These are phyloP conservation scores for Fusarium acutatum DNA, from an alignment of 2,329 filamentous ascomycete genomes.

Conservation along the genomic window DNA sequence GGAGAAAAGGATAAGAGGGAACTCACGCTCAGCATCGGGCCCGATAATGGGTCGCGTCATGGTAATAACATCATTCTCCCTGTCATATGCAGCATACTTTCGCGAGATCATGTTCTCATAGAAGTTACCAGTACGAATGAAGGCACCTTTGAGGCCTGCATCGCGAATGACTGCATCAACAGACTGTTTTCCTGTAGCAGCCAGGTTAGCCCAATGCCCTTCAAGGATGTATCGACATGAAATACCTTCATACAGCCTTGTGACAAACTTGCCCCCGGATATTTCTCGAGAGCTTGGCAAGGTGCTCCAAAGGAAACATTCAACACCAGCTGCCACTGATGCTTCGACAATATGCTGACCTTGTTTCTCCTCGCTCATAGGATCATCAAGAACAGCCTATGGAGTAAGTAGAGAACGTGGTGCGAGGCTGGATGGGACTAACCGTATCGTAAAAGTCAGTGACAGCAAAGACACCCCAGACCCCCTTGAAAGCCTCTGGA, in stretches of 20 bases:
- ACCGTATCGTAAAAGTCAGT: conserved; percentile 28
- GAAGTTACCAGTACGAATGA: conserved; percentile 22
- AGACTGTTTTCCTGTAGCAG: conserved; percentile 4
- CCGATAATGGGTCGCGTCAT: conserved; percentile 26
- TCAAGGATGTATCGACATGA: background rate
- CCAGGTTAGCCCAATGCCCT: background rate
- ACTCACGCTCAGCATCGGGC: conserved; percentile 15
- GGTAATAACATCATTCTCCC: conserved; percentile 6
- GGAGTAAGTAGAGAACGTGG: background rate
- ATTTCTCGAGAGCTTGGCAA: conserved; percentile 21
- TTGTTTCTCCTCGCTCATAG: conserved; percentile 26
- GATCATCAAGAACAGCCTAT: conserved; percentile 17
- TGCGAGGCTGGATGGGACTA: background rate
- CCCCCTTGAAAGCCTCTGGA: conserved; percentile 4
- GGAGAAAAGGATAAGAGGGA: background rate
- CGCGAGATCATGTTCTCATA: conserved; percentile 26
- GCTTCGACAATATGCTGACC: conserved; percentile 23
- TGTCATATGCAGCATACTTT: conserved; percentile 22
- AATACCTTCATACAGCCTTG: conserved; percentile 17
- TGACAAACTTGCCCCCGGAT: conserved; percentile 22
- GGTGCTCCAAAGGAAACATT: conserved; percentile 24
- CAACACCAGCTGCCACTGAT: conserved; percentile 7
- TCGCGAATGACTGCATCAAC: conserved; percentile 21
- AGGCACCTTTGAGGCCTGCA: conserved; percentile 17
- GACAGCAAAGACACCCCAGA: conserved; percentile 22